Base-by-base conservation (phyloP, 2,329 filamentous ascomycete genomes). In the Sporothrix humicola region DNA sequence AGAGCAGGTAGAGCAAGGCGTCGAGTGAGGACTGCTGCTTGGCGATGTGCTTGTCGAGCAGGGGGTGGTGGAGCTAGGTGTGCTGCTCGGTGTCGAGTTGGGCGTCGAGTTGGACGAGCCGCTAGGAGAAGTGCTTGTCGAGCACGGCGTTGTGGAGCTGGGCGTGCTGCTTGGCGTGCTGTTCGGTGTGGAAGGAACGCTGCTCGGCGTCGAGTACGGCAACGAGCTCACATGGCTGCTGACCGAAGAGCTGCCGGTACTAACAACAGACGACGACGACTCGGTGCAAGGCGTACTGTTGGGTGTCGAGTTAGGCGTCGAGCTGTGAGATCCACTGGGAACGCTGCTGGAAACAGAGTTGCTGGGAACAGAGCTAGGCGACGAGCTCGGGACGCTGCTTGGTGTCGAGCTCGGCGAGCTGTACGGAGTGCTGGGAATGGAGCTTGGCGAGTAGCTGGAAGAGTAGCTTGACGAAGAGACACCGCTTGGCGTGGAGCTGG, bases 381-480 rank as follows among this genome's bases (percentile, higher is more conserved):
- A 56, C 9, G 52, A 56, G 20, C 52, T 56, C 9, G 52, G 65
- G n/a, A 37, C 31, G 7, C 31, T 37, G 44, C 63, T 69, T 4
- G 68, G 66, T 1, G 26, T 54, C 13, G 48, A 56, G 70, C 46
- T 72, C 9, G 58, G 46, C 1, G 46, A 42, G 0, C 37, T 50
- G 69, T 58, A 63, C 6, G 70, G 58, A 20, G 52, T 65, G 52
- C 23, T 63, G 23, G 42, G 42, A 3, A 31, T 50, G 44, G 23
- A 63, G 31, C 20, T 44, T 8, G 52, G 12, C 4, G 31, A n/a
- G 15, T 6, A 37, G 17, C 26, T 63, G 13, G 20, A 10, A 42
- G 56, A 46, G 54, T 44, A 63, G 31, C 56, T 56, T 2, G 31
- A 12, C 2, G 15, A 20, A 56, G n/a, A n/a, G 52, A 56, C 17